phyloP scores from a whole-genome alignment of 1,284 basidiomycete genomes.

The Hypsizygus ulmarius region DNA sequence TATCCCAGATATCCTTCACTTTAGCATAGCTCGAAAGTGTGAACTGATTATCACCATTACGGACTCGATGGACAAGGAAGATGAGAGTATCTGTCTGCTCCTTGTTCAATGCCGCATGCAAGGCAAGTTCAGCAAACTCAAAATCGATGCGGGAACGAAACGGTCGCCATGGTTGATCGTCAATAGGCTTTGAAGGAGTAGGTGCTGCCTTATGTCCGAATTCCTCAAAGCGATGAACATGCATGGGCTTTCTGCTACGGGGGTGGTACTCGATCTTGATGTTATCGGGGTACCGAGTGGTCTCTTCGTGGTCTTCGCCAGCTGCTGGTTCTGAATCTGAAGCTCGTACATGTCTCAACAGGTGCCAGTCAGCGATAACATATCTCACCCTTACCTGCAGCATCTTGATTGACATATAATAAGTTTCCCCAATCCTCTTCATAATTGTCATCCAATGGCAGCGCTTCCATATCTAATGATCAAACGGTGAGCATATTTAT shows the following conservation, averaged over 20 bases:
- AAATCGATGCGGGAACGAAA: conserved; percentile 1
- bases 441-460: too few relatives aligned
- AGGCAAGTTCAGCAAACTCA: not conserved
- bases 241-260: not conserved
- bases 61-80: not conserved
- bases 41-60: not conserved
- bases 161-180: not conserved
- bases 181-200: not conserved
- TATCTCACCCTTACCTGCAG: too few relatives aligned
- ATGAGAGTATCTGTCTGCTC: not conserved
- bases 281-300: not conserved
- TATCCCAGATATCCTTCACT: conserved; percentile 7
- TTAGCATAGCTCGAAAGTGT: not conserved
- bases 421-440: too few relatives aligned
- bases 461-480: too few relatives aligned
- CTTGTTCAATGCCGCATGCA: not conserved
- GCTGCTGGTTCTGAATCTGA: too few relatives aligned
- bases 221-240: not conserved
- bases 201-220: not conserved
- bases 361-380: too few relatives aligned
- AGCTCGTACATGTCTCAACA: too few relatives aligned
- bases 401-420: too few relatives aligned
- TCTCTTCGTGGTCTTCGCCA: too few relatives aligned
- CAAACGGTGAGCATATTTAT: too few relatives aligned
- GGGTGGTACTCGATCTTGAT: not conserved